Evolutionary conservation across 2,329 filamentous ascomycete species (phyloP).

Genomic region (Fusarium aywerte): DNA sequence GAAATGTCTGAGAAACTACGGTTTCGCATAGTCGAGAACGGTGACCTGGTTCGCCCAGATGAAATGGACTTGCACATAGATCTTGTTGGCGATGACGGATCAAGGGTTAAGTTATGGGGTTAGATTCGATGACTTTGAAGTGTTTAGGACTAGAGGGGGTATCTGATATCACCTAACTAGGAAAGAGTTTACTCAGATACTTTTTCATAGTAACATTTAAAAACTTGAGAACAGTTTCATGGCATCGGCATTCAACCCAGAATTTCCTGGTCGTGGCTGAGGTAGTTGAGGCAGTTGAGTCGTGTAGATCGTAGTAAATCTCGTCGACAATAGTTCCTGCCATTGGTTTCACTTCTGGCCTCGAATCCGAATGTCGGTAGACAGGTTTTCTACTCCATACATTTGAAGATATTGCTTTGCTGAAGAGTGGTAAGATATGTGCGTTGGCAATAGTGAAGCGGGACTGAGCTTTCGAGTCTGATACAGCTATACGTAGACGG

Average conservation of each 20-base stretch:
- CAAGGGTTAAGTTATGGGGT: not conserved
- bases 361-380: not conserved
- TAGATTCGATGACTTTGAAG: not conserved
- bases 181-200: not conserved
- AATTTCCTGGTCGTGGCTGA: not conserved
- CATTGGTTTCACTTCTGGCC: not conserved
- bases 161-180: not conserved
- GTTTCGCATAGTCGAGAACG: not conserved
- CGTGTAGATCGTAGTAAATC: not conserved
- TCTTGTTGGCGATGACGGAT: not conserved
- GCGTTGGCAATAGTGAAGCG: too few relatives aligned
- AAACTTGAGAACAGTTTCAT: not conserved
- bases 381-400: not conserved
- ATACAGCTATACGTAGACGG: not conserved
- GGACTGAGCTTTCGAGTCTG: not conserved
- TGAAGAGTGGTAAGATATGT: not conserved
- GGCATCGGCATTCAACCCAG: not conserved
- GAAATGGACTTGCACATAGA: not conserved
- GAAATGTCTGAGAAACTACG: not conserved
- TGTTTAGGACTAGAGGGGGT: not conserved
- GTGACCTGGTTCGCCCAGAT: not conserved
- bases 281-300: not conserved
- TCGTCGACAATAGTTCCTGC: not conserved
- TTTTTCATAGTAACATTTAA: not conserved
- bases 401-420: not conserved